Evolutionary conservation across 495 filamentous ascomycete species (phyloP), one percentile per base, ranked within the genome.

Genomic region (Talaromyces thailandensis): DNA sequence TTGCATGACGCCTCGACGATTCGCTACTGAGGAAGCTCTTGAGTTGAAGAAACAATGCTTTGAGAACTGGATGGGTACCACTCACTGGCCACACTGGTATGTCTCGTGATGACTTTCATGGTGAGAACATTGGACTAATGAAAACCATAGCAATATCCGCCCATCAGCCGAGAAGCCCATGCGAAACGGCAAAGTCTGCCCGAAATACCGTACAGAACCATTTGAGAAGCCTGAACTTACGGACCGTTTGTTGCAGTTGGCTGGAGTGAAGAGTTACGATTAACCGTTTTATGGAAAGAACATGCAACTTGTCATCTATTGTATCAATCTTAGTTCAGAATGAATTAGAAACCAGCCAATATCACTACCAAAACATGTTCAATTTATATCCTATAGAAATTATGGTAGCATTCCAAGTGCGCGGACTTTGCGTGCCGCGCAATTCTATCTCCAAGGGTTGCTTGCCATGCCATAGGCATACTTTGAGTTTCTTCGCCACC

Each of bases 1-100:
- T 51, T 71, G 69, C 56, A 70, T 71, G 69, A 73, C 69, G 11
- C 71, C 71, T 31, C 26, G 66, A 2, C 50, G 65, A 18, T 70
- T 73, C 32, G 69, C 71, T 1, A 66, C 61, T 2, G 52, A 59
- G 0, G 58, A 69, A 40, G 69, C 66, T 0, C 43, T 73, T 58
- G 64, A 68, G 43, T 16, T 65, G 31, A 73, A 73, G 64, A 68
- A 67, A 58, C 8, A 64, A 8, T 73, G 66, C 21, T 71, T 73
- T 32, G 65, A 73, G 28, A 69, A 64, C 16, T 73, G 35, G 35
- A 59, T 66, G n/a, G 71, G 69, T 1, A 73, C 71, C 26, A 73
- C 69, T 12, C 71, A 73, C 26, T 73, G 69, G 71, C 71, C 71
- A 26, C 71, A 73, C 52, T 71, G 70, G 66, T 70, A 67, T 23